Base-by-base conservation (phyloP, 192 early-diverging fungal genomes). In the Backusella macrospora region DNA sequence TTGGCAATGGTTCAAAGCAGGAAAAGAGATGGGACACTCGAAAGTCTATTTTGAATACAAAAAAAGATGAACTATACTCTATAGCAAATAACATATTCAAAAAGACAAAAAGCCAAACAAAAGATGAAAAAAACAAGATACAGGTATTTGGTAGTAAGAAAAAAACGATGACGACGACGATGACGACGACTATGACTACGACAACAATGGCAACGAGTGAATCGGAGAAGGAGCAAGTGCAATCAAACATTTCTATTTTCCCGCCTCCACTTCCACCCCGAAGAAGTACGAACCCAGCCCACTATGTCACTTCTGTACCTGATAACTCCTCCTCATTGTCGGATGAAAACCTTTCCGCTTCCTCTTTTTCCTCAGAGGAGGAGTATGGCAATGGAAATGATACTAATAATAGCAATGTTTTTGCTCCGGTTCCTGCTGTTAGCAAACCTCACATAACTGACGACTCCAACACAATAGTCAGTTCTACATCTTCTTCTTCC, bases 41-140 rank as follows among this genome's bases (percentile, higher is more conserved):
- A 3, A 59, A 59, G 26, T 59, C 52, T 23, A 12, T 59, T 59
- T 26, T 59, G 52, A 59, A 59, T 26, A 59, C 52, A 59, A 59
- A 59, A 59, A 59, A 59, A 26, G 52, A 59, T 59, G 52, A 59
- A 1, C 7, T 59, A 12, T 59, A 59, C 12, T 59, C 52, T 23
- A 12, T 59, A 13, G 52, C 52, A 4, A 59, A 59, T 12, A 59
- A 4, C 10, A 8, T 59, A 26, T 59, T 59, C 12, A 59, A 59
- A 59, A 59, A 59, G 23, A 12, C 52, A 13, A 49, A 49, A 49
- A 16, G 6, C 8, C 45, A 14, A 10, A 9, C 48, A 49, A 59
- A 59, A 23, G 26, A 14, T 9, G 16, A 12, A 23, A 59, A 23
- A 21, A 59, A 59, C 10, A 23, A 26, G 21, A 34, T 34, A 34